Conservation (phyloP, 306 rosid genomes). For the Dicorynia guianensis region DNA sequence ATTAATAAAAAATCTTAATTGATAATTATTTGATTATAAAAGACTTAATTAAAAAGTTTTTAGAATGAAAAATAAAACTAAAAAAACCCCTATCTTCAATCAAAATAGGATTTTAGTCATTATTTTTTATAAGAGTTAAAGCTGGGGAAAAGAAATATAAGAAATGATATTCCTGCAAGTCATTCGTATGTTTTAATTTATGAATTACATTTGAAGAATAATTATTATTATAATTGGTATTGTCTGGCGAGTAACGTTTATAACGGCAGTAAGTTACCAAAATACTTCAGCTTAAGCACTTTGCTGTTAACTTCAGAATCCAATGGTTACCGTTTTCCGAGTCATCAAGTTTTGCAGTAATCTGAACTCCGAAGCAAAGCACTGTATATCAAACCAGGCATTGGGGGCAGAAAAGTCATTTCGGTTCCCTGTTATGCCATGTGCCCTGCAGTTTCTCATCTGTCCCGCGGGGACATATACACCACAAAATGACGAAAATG, state of each 20-base stretch:
- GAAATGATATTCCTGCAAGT: neutral
- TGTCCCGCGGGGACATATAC: neutral
- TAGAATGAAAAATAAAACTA: too few species aligned
- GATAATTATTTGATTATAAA: too few species aligned
- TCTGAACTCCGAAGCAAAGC: neutral
- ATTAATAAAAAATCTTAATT: too few species aligned
- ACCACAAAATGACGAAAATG: slow-evolving; percentile 47
- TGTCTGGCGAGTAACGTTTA: neutral
- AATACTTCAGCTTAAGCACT: neutral
- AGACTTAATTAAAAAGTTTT: too few species aligned
- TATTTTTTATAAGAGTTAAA: too few species aligned
- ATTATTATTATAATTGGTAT: neutral
- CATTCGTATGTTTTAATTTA: neutral
- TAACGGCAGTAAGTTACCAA: slow-evolving; percentile 16
- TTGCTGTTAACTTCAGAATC: slow-evolving; percentile 6
- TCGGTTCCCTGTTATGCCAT: neutral
- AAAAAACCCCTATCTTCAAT: too few species aligned
- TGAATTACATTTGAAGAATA: neutral
- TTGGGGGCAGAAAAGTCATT: slow-evolving; percentile 32
- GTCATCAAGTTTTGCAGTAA: neutral
- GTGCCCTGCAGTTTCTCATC: neutral
- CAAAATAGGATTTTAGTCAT: too few species aligned
- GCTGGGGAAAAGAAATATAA: too few species aligned
- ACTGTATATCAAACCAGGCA: too few species aligned
- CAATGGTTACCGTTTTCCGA: slow-evolving; percentile 27